Base-by-base conservation (phyloP, 140 eudicot genomes). In the Flaveria floridana region DNA sequence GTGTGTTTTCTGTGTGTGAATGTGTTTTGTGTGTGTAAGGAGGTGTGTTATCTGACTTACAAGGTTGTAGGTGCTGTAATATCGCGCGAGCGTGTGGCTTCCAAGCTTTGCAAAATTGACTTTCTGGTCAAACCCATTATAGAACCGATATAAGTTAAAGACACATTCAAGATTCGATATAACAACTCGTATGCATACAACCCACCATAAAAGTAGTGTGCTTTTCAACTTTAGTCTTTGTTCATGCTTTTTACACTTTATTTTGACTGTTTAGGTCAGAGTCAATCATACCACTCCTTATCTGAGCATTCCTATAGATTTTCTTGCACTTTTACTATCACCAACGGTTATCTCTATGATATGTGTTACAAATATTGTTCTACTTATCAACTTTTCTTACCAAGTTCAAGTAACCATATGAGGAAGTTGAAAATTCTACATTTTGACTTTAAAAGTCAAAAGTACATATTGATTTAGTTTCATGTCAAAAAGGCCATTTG, bases 101-200 rank as follows among this genome's bases (percentile, higher is more conserved):
- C 99, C 97, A 14, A 94, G 91, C 80, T 82, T 90, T 20, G 88
- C 83, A 70, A 94, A 70, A 74, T 90, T 90, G 81, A 90, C 91
- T 76, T 85, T 86, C 97, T 94, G 89, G 14, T 82, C 77, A 51
- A 52, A 16, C 73, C 73, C 73, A 79, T 52, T 3, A 46, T 53
- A 58, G 10, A 67, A 21, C 48, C 65, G 13, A 50, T 13, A 47
- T 34, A 19, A 53, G 5, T 51, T 44, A 66, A 14, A 59, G 53
- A 30, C n/a, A 62, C 41, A 6, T 51, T 14, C 41, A 79, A n/a
- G 73, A 63, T 70, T 30, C 9, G 15, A 78, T 61, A 8, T 8
- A 71, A 68, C 50, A 68, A n/a, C 52, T 73, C 15, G 12, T 8
- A 50, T 23, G 25, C 46, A 14, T 52, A 70, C 16, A 16, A 70